Evolutionary conservation across 2,329 filamentous ascomycete genomes (phyloP).

Genomic region (Dactylellina haptotyla): DNA sequence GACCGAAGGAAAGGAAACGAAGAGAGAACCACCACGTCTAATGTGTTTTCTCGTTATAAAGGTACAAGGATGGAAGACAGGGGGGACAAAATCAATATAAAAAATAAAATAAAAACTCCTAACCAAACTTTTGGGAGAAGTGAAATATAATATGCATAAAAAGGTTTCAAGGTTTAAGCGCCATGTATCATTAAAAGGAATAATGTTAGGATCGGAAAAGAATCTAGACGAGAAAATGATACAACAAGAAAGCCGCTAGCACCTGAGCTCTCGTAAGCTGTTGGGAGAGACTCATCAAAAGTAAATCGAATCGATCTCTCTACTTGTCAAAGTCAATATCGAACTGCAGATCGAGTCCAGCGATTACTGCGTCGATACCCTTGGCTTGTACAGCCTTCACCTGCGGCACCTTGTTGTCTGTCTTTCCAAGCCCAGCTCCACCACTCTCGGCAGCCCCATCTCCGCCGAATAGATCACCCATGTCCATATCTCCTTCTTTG

Average conservation of each 20-base stretch:
- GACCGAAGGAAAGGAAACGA: too few relatives aligned
- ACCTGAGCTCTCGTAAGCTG: neutral
- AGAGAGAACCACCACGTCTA: too few relatives aligned
- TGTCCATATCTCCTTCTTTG: constrained; percentile 63
- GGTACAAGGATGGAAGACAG: too few relatives aligned
- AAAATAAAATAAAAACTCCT: too few relatives aligned
- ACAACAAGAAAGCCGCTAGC: constrained; percentile 1
- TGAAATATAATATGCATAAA: too few relatives aligned
- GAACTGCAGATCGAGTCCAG: constrained; percentile 58
- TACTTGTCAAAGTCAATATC: constrained; percentile 44
- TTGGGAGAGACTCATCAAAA: neutral
- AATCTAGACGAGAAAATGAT: neutral
- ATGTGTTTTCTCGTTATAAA: too few relatives aligned
- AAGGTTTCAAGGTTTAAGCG: too few relatives aligned
- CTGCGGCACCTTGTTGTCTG: constrained; percentile 64
- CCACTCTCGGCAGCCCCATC: constrained; percentile 65
- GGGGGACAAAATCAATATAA: too few relatives aligned
- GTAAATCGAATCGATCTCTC: neutral
- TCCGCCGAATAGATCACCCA: constrained; percentile 60
- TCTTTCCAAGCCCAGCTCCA: constrained; percentile 62
- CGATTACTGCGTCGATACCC: constrained; percentile 68
- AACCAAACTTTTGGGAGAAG: too few relatives aligned
- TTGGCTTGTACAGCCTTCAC: constrained; percentile 64
- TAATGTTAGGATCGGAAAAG: too few relatives aligned
- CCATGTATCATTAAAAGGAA: too few relatives aligned